phyloP scores from a whole-genome alignment of 257 asterid genomes.

The Catharanthus roseus region DNA sequence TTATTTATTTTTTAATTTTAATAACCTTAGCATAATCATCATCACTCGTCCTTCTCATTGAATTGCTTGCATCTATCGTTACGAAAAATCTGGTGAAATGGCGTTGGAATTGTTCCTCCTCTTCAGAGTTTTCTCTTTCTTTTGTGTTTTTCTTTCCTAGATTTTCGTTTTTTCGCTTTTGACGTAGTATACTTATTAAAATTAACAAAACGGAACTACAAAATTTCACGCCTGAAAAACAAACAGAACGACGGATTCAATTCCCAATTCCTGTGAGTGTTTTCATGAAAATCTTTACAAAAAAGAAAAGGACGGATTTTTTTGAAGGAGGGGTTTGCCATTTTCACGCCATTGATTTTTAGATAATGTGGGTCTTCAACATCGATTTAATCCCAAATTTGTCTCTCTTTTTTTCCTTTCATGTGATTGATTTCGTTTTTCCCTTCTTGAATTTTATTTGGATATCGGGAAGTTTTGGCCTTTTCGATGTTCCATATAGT shows the following conservation, averaged over 20 bases:
- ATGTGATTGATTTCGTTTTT: not conserved
- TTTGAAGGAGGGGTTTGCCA: not conserved
- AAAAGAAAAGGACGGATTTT: no score
- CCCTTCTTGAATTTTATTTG: not conserved
- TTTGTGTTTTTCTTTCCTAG: slow-evolving; percentile 1
- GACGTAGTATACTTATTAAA: slow-evolving; percentile 10
- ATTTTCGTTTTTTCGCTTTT: slow-evolving; percentile 3
- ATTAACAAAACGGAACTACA: not conserved
- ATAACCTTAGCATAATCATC: not conserved
- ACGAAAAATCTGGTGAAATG: no score
- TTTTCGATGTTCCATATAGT: not conserved
- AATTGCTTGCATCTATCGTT: no score
- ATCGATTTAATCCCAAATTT: not conserved
- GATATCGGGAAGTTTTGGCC: not conserved
- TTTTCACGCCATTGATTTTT: not conserved
- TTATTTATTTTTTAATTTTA: no score
- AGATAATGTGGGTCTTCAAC: not conserved
- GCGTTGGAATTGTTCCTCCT: not conserved
- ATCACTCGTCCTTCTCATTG: no score
- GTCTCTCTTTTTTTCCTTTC: not conserved
- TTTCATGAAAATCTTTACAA: not conserved
- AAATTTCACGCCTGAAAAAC: not conserved
- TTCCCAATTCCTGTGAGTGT: not conserved
- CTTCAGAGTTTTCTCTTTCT: not conserved
- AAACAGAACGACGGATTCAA: not conserved